Base-by-base conservation (phyloP, 768 basidiomycete species). In the Lentinula sp. region DNA sequence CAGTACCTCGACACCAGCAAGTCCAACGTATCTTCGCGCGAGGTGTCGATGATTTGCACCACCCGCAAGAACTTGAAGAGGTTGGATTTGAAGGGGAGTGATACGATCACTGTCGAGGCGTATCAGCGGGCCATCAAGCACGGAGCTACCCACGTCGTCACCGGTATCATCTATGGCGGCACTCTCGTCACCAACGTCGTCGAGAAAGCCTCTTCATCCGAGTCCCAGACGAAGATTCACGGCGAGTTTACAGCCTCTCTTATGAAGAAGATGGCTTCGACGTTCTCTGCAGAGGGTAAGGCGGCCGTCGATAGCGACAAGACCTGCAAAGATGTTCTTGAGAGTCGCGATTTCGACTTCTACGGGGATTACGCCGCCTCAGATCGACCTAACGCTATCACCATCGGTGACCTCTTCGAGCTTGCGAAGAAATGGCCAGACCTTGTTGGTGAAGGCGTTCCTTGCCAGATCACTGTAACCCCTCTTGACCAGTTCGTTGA, bases 91-190 rank as follows among this genome's bases (percentile, higher is more conserved):
- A 48, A 48, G 21, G 46, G 46, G 7, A 48, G 18, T 18, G 46
- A 48, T 11, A 48, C 18, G 18, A 48, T 48, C 7, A 48, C 46
- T 10, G 21, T 23, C 8, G 18, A 16, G 60, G 61, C 39, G 23
- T 63, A 16, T 37, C 45, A 63, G 5, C 53, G 51, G 28, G 48
- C 59, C 43, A 15, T 43, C 28, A 21, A 55, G 45, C 43, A 46
- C 11, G 53, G 58, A 34, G 65, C 65, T 50, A 65, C 63, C 31
- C 65, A 65, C 34, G 63, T 65, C 52, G 51, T 65, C 52, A 65
- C 65, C 5, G 61, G 60, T 39, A 65, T 65, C 55, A 52, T 56
- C 34, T 65, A 57, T 46, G 65, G 65, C 16, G 61, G 65, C 34
- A 64, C 60, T 49, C 48, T 64, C 13, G 59, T 65, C 31, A 63